Conservation (phyloP, 768 basidiomycete species). For the Chalciporus sphaerocephalus region DNA sequence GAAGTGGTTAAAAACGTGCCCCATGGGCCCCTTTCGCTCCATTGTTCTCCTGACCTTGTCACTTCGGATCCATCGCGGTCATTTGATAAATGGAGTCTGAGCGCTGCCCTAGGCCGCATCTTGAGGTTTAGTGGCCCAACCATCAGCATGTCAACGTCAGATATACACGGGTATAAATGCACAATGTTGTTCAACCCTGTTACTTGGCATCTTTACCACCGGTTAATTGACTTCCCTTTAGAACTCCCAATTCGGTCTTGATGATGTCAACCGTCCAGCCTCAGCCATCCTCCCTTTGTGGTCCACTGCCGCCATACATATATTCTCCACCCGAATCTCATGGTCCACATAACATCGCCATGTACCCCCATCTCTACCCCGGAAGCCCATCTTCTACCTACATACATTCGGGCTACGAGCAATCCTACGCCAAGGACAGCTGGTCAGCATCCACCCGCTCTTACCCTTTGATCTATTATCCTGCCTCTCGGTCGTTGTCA, state of each 20-base stretch:
- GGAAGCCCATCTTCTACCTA: slow-evolving; percentile 20
- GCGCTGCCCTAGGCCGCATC: slow-evolving; percentile 28
- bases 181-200: slow-evolving; percentile 20
- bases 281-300: slow-evolving; percentile 22
- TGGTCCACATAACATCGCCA: slow-evolving; percentile 16
- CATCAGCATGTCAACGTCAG: slow-evolving; percentile 30
- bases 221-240: slow-evolving; percentile 15
- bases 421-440: slow-evolving; percentile 20
- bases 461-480: slow-evolving; percentile 17
- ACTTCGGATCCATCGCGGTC: slow-evolving; percentile 25
- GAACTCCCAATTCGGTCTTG: slow-evolving; percentile 20
- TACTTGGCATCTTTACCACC: slow-evolving; percentile 15
- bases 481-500: slow-evolving; percentile 13
- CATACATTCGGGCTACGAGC: slow-evolving; percentile 23
- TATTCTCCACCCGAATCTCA: slow-evolving; percentile 28
- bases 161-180: slow-evolving; percentile 31
- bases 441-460: slow-evolving; percentile 11
- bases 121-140: slow-evolving; percentile 29
- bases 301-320: slow-evolving; percentile 28
- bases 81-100: slow-evolving; percentile 33
- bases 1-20: slow-evolving; percentile 31
- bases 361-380: slow-evolving; percentile 26
- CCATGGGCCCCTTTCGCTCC: slow-evolving; percentile 25
- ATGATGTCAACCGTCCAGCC: slow-evolving; percentile 33
- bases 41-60: slow-evolving; percentile 20